Conservation (phyloP, 2,329 filamentous ascomycete genomes). For the Aspergillus felis region DNA sequence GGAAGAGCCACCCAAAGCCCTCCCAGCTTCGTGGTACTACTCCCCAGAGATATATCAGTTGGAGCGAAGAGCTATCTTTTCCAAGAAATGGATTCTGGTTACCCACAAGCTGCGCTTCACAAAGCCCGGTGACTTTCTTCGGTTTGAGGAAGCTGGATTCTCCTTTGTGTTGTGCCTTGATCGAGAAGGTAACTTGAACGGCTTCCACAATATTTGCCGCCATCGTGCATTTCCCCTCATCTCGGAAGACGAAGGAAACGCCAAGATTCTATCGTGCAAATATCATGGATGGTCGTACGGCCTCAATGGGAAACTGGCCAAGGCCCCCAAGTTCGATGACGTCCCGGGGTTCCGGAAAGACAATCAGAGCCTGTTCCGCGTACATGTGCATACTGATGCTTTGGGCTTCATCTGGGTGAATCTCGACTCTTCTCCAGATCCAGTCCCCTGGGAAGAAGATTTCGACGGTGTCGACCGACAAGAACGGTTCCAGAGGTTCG, state of each 20-base stretch:
- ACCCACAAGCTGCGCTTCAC: conserved; percentile 43
- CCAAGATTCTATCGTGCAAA: conserved; percentile 28
- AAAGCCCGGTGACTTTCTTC: conserved; percentile 53
- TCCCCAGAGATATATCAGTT: conserved; percentile 45
- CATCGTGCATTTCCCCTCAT: conserved; percentile 58
- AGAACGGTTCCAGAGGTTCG: conserved; percentile 20
- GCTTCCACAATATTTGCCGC: conserved; percentile 58
- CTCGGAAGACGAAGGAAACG: conserved; percentile 45
- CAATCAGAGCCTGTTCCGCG: conserved; percentile 14
- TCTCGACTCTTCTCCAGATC: conserved; percentile 15
- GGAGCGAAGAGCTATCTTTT: conserved; percentile 53
- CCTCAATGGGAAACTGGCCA: conserved; percentile 21
- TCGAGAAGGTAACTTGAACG: conserved; percentile 49
- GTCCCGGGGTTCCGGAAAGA: conserved; percentile 17
- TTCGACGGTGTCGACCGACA: conserved; percentile 16
- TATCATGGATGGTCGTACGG: conserved; percentile 26
- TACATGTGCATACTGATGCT: conserved; percentile 19
- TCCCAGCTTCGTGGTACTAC: conserved; percentile 48
- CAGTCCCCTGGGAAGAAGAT: conserved; percentile 18
- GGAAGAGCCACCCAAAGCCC: conserved; percentile 18
- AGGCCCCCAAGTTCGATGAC: conserved; percentile 21
- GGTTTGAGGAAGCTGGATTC: conserved; percentile 54
- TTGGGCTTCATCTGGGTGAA: conserved; percentile 24
- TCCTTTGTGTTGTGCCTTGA: conserved; percentile 52
- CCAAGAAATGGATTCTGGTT: conserved; percentile 42